A percentile compares a stretch with the other conserved stretches of the same genome.
These are phyloP conservation scores for Botrytis galanthina DNA, from an alignment of 2,329 filamentous ascomycete species.

Conservation along the genomic window DNA sequence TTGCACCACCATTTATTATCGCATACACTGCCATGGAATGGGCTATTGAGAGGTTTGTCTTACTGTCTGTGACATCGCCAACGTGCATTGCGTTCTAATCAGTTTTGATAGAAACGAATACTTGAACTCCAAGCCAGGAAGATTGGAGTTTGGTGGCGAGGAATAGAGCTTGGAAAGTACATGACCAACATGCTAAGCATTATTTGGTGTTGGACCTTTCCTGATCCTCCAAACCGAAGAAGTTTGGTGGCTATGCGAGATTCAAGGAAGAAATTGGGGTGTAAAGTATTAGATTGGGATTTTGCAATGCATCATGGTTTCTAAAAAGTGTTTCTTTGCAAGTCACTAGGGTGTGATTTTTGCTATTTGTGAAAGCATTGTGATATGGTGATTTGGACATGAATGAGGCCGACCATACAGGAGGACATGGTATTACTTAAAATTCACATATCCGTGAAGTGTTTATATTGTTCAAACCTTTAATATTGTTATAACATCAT, in stretches of 20 bases:
- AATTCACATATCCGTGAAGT: background rate
- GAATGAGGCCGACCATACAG: background rate
- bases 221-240: constrained; percentile 24
- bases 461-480: background rate
- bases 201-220: constrained; percentile 33
- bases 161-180: constrained; percentile 35
- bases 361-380: background rate
- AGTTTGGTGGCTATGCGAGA: constrained; percentile 22
- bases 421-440: background rate
- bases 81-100: background rate
- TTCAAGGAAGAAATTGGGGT: constrained; percentile 24
- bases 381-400: background rate
- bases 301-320: constrained; percentile 29
- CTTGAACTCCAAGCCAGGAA: constrained; percentile 75
- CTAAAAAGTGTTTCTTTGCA: constrained; percentile 5
- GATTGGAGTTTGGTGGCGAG: constrained; percentile 50
- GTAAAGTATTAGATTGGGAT: constrained; percentile 36
- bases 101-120: constrained; percentile 64
- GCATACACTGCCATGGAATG: constrained; percentile 86
- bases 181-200: constrained; percentile 27
- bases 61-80: background rate
- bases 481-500: background rate
- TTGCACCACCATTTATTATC: constrained; percentile 72
- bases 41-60: constrained; percentile 80
- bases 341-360: background rate